These are phyloP conservation scores for Phytophthora meadii DNA, from an alignment of 352 stramenopile species.

Conservation along the genomic window DNA sequence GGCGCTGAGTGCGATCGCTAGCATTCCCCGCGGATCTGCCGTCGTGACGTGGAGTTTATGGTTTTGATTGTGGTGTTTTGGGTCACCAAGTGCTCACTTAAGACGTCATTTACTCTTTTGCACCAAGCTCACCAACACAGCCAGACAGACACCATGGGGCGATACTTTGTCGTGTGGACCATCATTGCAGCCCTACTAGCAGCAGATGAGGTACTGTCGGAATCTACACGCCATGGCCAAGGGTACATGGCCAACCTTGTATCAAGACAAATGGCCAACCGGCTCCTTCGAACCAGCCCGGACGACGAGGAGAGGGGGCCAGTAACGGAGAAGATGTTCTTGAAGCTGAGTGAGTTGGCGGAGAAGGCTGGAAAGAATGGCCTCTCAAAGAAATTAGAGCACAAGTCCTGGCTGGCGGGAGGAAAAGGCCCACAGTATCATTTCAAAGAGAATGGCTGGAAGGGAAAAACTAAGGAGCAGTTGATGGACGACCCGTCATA, in stretches of 20 bases:
- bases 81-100: background rate
- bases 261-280: too few relatives aligned
- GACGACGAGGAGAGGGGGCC: constrained; percentile 11
- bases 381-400: constrained; percentile 9
- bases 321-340: background rate
- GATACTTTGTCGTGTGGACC: background rate
- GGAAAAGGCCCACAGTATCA: background rate
- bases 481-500: constrained; percentile 1
- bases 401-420: constrained; percentile 9
- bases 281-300: background rate
- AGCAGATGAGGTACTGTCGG: background rate
- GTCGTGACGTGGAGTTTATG: background rate
- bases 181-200: constrained; percentile 1
- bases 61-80: too few relatives aligned
- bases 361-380: constrained; percentile 3
- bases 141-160: background rate
- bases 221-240: too few relatives aligned
- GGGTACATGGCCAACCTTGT: too few relatives aligned
- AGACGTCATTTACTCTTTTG: background rate
- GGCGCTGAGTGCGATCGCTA: too few relatives aligned
- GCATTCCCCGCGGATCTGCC: too few relatives aligned
- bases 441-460: constrained; percentile 4
- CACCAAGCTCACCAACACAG: too few relatives aligned
- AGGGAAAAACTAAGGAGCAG: background rate
- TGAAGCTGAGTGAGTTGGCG: constrained; percentile 4